Percentiles rank a stretch among this genome's conserved stretches.
phyloP scores from a whole-genome alignment of 2,329 filamentous ascomycete species.

The Apiospora marii region DNA sequence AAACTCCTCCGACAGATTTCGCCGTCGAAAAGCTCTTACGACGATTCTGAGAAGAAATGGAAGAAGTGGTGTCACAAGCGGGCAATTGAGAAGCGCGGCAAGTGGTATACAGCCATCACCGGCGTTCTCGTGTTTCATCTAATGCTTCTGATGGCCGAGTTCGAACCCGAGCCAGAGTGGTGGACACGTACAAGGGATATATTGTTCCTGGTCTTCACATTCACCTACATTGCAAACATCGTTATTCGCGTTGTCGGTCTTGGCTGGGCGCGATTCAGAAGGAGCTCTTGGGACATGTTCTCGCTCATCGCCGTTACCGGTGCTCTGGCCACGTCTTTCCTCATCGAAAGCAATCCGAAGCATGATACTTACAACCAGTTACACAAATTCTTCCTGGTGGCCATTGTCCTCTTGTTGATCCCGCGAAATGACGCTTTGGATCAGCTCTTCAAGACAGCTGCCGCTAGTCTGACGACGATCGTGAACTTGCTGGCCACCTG shows the following conservation, averaged over 20 bases:
- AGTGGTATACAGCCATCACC: conserved; percentile 88
- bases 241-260: conserved; percentile 85
- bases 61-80: conserved; percentile 95
- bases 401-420: conserved; percentile 88
- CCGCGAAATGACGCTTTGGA: conserved; percentile 96
- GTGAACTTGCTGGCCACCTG: conserved; percentile 93
- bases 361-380: conserved; percentile 76
- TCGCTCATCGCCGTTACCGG: conserved; percentile 82
- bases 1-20: conserved; percentile 93
- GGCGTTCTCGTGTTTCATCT: conserved; percentile 82
- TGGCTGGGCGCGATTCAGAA: conserved; percentile 89
- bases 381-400: conserved; percentile 94
- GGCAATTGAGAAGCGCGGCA: conserved; percentile 91
- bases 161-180: conserved; percentile 73
- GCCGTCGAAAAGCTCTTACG: conserved; percentile 89
- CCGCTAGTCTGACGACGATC: conserved; percentile 91
- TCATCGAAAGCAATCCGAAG: conserved; percentile 70
- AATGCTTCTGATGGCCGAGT: conserved; percentile 84
- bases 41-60: conserved; percentile 78
- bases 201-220: conserved; percentile 81
- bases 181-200: conserved; percentile 78
- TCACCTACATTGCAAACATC: conserved; percentile 85
- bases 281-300: conserved; percentile 95
- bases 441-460: conserved; percentile 98
- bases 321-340: conserved; percentile 81